Evolutionary conservation across 768 basidiomycete species (phyloP), one percentile per base, ranked within the genome.

Genomic region (Cystofilobasidium macerans): DNA sequence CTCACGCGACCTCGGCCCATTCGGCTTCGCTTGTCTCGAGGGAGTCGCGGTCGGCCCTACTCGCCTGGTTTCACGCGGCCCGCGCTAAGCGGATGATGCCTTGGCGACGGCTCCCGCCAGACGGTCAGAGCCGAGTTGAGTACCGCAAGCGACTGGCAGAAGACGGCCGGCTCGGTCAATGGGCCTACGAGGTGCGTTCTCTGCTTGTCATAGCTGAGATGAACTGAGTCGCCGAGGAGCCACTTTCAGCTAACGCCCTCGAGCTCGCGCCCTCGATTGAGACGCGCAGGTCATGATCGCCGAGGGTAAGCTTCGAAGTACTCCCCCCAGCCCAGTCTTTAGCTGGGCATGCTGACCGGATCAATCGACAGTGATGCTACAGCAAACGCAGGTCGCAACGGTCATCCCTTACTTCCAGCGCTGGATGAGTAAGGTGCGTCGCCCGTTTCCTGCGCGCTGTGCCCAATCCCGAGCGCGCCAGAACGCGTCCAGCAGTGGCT

Each of bases 331-430:
- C n/a, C n/a, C n/a, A n/a, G n/a, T n/a, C 28, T 54, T 30, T 8
- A 5, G 28, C 51, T 24, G 9, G 7, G 2, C 3, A 1, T 32
- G 26, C 51, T 32, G 51, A 54, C 51, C 51, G 3, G 11, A 22
- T 5, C 18, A 12, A 26, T 32, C 14, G 16, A 2, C 30, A 54
- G 57, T 68, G 26, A 68, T 68, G 67, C 67, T 68, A n/a, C 67
- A 68, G 42, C 67, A 68, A 32, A 68, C 67, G 20, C 67, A 68
- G 45, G 67, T 68, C 9, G 54, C 67, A 3, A 68, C 67, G 7
- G 67, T 68, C 1, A 63, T 68, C 24, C 48, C 43, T 1, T 68
- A 58, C 61, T 68, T 54, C n/a, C 26, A 68, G 20, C 24, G 62
- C 36, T 68, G 67, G 67, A 57, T 68, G 36, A 33, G 42, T 26